Evolutionary conservation across 1,284 basidiomycete genomes (phyloP).

Genomic region (Coniferiporia weirii): DNA sequence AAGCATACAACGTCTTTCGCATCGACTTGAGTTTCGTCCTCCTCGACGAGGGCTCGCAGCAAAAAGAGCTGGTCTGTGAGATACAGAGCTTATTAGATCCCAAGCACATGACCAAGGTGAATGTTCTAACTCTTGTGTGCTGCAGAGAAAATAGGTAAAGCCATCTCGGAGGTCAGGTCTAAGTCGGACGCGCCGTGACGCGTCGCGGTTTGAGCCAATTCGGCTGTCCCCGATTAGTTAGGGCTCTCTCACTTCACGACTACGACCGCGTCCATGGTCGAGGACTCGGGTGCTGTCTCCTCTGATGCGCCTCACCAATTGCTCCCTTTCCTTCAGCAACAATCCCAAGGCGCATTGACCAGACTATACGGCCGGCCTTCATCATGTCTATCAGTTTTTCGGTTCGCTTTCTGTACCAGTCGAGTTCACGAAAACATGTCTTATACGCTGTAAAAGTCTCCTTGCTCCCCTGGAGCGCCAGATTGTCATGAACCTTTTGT

Average conservation of each 20-base stretch:
- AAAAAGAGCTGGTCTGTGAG: slow-evolving; percentile 69
- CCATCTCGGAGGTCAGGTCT: neutral
- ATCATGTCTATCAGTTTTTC: slow-evolving; percentile 90
- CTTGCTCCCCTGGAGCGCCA: slow-evolving; percentile 85
- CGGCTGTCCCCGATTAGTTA: neutral
- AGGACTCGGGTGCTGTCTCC: neutral
- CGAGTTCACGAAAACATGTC: slow-evolving; percentile 14
- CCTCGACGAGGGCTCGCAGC: slow-evolving; percentile 62
- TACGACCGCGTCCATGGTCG: neutral
- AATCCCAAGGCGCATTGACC: slow-evolving; percentile 79
- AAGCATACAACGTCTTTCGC: slow-evolving; percentile 59
- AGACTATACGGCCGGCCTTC: slow-evolving; percentile 87
- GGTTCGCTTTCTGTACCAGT: slow-evolving; percentile 40
- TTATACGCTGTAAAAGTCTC: slow-evolving; percentile 48
- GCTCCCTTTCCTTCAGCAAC: slow-evolving; percentile 81
- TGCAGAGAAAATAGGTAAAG: slow-evolving; percentile 48
- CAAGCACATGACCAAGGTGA: neutral
- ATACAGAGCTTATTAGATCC: slow-evolving; percentile 3
- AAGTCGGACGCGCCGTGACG: neutral
- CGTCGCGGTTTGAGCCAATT: neutral
- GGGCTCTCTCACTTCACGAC: too few species aligned
- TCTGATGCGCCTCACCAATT: slow-evolving; percentile 46
- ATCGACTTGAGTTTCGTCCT: slow-evolving; percentile 65
- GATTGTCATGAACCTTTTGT: slow-evolving; percentile 87
- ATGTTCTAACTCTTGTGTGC: slow-evolving; percentile 54